phyloP scores from a whole-genome alignment of 345 rosid species.

The Crucihimalaya himalaica region DNA sequence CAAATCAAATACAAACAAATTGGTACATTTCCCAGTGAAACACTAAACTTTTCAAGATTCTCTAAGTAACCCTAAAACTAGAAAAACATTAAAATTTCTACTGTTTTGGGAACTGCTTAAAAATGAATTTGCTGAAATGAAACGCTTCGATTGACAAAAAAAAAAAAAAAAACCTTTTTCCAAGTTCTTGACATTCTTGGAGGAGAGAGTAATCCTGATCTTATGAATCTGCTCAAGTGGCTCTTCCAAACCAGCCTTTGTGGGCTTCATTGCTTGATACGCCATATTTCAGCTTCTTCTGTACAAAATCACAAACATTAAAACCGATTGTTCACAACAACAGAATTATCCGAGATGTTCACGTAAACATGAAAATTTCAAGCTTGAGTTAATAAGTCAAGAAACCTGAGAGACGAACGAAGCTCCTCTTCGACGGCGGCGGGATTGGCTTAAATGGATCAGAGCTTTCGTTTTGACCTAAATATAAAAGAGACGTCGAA shows the following conservation, averaged over 20 bases:
- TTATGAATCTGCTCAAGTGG: conserved; percentile 64
- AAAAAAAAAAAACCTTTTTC: conserved; percentile 52
- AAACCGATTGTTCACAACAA: neutral
- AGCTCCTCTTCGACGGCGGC: conserved; percentile 15
- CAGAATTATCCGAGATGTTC: neutral
- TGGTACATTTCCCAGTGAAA: neutral
- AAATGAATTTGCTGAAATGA: no score
- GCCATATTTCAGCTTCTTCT: conserved; percentile 44
- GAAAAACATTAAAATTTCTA: no score
- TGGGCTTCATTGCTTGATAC: conserved; percentile 49
- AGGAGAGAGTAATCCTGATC: conserved; percentile 76
- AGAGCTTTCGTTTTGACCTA: neutral
- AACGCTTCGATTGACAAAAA: no score
- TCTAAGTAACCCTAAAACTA: no score
- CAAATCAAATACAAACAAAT: neutral
- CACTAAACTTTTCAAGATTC: neutral
- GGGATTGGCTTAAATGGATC: neutral
- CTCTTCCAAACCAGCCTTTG: conserved; percentile 69
- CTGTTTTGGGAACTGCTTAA: no score
- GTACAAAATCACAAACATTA: neutral
- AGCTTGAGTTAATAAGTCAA: no score
- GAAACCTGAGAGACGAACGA: conserved; percentile 15
- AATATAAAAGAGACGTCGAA: neutral
- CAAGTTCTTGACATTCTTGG: conserved; percentile 71
- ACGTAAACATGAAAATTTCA: neutral